Percentiles rank a stretch among this genome's conserved stretches.
Conservation (phyloP, 139 green algal genomes). For the Tetraselmis striata region DNA sequence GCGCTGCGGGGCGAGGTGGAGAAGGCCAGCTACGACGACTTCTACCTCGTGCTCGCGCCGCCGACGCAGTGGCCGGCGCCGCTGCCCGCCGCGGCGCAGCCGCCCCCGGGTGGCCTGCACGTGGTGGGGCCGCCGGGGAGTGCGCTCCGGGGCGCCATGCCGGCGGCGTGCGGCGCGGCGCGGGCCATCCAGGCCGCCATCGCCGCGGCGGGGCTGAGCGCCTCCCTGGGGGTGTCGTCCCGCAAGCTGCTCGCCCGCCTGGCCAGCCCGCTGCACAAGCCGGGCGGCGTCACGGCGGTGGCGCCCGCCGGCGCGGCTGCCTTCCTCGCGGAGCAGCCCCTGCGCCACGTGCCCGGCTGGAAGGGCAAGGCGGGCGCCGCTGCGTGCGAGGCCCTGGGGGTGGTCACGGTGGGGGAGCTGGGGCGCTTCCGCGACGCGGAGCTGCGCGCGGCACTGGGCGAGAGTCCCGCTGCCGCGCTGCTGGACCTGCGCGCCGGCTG, state of each 20-base stretch:
- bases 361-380: slow-evolving; percentile 28
- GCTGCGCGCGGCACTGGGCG: slow-evolving; percentile 28
- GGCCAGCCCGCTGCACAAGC: slow-evolving; percentile 41
- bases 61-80: slow-evolving; percentile 35
- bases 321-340: slow-evolving; percentile 25
- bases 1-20: slow-evolving; percentile 31
- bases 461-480: slow-evolving; percentile 10
- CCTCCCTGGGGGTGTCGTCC: slow-evolving; percentile 38
- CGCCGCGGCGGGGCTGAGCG: slow-evolving; percentile 24
- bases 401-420: slow-evolving; percentile 33
- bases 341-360: slow-evolving; percentile 32
- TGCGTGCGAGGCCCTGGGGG: slow-evolving; percentile 25
- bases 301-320: slow-evolving; percentile 2
- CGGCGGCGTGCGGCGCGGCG: no score
- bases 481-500: slow-evolving; percentile 2
- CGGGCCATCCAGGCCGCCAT: neutral
- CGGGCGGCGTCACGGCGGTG: slow-evolving; percentile 43
- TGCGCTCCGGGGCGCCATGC: no score
- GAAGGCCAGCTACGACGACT: slow-evolving; percentile 52
- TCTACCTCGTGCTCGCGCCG: slow-evolving; percentile 35
- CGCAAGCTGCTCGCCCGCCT: slow-evolving; percentile 49
- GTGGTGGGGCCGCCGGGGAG: no score
- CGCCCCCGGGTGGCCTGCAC: no score
- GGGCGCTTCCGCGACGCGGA: slow-evolving; percentile 2
- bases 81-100: neutral